Evolutionary conservation across 2,329 filamentous ascomycete genomes (phyloP).

Genomic region (Sporothrix phasma): DNA sequence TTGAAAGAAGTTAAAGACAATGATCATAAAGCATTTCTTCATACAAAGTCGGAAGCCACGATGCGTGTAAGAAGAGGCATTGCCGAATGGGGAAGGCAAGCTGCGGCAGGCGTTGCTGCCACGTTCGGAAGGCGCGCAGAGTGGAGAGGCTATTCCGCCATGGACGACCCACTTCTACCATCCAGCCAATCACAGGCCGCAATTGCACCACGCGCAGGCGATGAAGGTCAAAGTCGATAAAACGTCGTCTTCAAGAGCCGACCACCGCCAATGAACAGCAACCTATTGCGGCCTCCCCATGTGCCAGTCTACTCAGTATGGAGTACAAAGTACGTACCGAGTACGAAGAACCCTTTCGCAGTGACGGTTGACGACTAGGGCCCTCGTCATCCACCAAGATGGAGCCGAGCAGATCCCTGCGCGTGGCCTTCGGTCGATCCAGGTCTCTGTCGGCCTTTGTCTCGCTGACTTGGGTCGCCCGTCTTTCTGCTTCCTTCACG

Average conservation of each 20-base stretch:
- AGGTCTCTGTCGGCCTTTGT: background rate
- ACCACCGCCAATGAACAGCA: background rate
- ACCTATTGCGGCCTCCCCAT: background rate
- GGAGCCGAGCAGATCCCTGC: background rate
- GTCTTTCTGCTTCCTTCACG: background rate
- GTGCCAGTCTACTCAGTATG: background rate
- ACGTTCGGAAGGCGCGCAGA: background rate
- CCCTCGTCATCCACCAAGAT: background rate
- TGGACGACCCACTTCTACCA: background rate
- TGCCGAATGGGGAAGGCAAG: background rate
- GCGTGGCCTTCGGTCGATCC: background rate
- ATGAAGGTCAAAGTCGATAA: background rate
- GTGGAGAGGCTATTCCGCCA: background rate
- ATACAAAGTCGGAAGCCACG: background rate
- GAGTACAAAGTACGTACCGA: background rate
- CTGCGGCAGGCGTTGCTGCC: background rate
- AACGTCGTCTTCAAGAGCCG: background rate
- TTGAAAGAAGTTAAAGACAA: background rate
- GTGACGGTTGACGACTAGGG: background rate
- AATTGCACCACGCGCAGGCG: constrained; percentile 3
- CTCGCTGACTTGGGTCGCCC: background rate
- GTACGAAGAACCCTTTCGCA: background rate
- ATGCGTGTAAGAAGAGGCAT: background rate
- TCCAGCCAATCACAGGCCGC: background rate
- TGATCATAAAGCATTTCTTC: no score